A percentile compares a stretch with the other conserved stretches of the same genome.
Conservation (phyloP, 176 grass and related monocot species). For the Bonia amplexicaulis region DNA sequence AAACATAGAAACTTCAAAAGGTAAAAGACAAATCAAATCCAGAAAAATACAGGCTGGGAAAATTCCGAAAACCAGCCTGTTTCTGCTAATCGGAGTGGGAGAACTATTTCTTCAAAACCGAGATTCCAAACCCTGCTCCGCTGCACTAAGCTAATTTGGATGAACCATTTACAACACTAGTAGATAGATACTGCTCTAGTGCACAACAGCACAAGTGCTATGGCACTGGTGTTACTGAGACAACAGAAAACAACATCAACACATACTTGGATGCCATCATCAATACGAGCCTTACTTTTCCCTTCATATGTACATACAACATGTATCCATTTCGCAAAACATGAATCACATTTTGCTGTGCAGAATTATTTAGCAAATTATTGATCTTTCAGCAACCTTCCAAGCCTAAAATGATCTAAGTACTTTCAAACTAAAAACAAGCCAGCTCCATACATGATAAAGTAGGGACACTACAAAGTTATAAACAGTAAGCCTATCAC, state of each 20-base stretch:
- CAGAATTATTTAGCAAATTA: neutral
- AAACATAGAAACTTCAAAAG: neutral
- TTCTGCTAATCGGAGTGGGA: neutral
- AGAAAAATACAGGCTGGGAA: neutral
- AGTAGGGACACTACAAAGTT: neutral
- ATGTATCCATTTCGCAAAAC: neutral
- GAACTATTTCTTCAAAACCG: neutral
- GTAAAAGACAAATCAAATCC: neutral
- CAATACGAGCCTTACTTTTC: neutral
- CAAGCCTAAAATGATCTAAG: neutral
- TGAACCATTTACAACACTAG: neutral
- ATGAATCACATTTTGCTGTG: neutral
- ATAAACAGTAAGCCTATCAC: neutral
- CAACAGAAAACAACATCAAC: neutral
- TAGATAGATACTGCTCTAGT: neutral
- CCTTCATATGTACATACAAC: neutral
- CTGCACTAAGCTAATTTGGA: neutral
- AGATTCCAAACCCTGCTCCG: neutral
- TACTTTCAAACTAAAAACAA: neutral
- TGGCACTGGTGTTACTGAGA: neutral
- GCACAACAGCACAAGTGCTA: neutral
- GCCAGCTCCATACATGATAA: neutral
- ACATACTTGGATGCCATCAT: neutral
- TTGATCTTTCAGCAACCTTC: neutral
- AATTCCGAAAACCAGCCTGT: neutral